Percentiles rank a stretch among this genome's conserved stretches.
phyloP scores from a whole-genome alignment of 176 grass and related monocot species.

The Bothriochloa decipiens region DNA sequence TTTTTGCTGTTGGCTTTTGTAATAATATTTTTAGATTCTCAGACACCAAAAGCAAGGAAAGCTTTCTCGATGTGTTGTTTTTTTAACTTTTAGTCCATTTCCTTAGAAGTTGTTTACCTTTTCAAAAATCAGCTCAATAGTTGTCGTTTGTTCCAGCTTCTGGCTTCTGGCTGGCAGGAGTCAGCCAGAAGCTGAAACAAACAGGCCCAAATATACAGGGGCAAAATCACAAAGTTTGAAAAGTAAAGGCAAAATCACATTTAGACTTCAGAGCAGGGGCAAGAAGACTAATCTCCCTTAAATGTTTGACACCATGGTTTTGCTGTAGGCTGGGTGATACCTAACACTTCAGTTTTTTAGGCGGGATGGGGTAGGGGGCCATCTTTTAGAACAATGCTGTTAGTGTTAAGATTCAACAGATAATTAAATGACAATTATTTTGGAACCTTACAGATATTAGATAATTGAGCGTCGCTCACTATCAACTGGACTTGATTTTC shows the following conservation, averaged over 20 bases:
- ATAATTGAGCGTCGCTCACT: background rate
- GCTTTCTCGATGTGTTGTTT: background rate
- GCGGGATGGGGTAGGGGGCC: background rate
- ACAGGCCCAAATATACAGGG: background rate
- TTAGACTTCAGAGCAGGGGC: background rate
- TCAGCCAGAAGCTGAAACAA: background rate
- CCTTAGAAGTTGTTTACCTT: background rate
- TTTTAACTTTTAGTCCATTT: background rate
- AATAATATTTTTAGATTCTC: background rate
- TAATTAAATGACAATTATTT: background rate
- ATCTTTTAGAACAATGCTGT: background rate
- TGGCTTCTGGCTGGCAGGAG: too few relatives aligned
- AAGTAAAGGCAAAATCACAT: background rate
- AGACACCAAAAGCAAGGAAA: background rate
- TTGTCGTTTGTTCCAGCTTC: background rate
- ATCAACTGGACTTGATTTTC: slow-evolving; percentile 2
- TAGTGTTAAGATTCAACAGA: background rate
- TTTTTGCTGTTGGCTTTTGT: background rate
- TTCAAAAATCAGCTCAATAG: background rate
- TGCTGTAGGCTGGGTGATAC: background rate
- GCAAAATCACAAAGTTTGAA: background rate
- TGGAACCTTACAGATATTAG: background rate
- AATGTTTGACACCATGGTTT: background rate
- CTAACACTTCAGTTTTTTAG: background rate
- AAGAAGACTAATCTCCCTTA: background rate